Evolutionary conservation across 1,284 basidiomycete species (phyloP), one percentile per base, ranked within the genome.

Genomic region (Rhodotorula sp.): DNA sequence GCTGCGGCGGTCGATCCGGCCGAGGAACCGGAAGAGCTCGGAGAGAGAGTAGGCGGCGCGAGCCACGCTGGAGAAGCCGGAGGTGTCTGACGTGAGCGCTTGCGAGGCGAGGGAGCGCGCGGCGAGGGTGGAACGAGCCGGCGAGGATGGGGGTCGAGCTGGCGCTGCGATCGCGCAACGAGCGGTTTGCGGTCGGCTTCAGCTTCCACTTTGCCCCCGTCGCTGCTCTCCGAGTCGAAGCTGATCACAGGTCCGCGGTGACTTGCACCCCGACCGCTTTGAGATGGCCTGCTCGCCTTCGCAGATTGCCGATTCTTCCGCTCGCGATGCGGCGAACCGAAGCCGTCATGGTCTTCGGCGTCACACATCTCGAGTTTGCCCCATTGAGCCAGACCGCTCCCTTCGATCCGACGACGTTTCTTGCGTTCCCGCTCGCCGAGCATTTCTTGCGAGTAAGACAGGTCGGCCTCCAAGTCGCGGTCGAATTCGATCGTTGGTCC

Each of bases 401-500:
- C 62, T 45, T 49, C 46, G 4, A 53, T 46, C 26, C 59, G 46
- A n/a, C 58, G 63, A 26, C 62, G 57, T 62, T 61, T 68, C 26
- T 33, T 33, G 10, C 67, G 58, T n/a, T 60, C 56, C 7, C 29
- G 42, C 33, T 68, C 62, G 51, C 46, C 67, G 53, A 54, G 53
- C 53, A 54, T 26, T 24, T 54, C 53, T 29, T 4, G 15, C 24
- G 30, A 61, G 44, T 15, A 51, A 33, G 45, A 49, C 46, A 45
- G 26, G 10, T 64, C 54, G 42, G 54, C 42, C 1, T 44, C 26
- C 42, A 60, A 20, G 18, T 64, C 62, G 15, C 3, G 30, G 58
- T 68, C 67, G 18, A 64, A 68, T 12, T 68, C 62, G 46, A 68
- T 68, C 17, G 51, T 60, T 4, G 59, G 58, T 6, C 64, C 64